Evolutionary conservation across 2,329 filamentous ascomycete species (phyloP).

Genomic region (Cladosporium sp.): DNA sequence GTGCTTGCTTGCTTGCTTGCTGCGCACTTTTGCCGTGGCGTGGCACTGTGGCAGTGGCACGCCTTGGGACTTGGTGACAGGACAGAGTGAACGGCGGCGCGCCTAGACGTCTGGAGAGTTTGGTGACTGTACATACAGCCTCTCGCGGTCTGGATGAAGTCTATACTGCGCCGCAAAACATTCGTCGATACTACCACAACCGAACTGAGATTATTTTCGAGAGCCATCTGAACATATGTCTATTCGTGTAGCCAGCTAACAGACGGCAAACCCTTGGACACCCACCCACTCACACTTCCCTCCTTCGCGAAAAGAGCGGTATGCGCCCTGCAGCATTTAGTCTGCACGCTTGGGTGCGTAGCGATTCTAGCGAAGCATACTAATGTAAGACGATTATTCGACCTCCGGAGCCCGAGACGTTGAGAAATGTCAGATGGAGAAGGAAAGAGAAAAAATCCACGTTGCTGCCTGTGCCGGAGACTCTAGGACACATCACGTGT

Average conservation of each 20-base stretch:
- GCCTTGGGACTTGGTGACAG: neutral
- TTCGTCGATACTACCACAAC: neutral
- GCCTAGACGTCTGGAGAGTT: neutral
- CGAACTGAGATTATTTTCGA: neutral
- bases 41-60: neutral
- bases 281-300: neutral
- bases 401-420: neutral
- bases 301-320: neutral
- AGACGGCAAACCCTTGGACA: neutral
- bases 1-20: neutral
- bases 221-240: neutral
- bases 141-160: neutral
- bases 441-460: neutral
- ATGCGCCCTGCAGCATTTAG: neutral
- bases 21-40: neutral
- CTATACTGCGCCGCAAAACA: neutral
- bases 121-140: neutral
- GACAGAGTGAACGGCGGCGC: neutral
- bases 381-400: neutral
- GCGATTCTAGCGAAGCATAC: slow-evolving; percentile 7
- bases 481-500: neutral
- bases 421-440: neutral
- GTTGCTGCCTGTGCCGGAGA: slow-evolving; percentile 6
- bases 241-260: neutral
- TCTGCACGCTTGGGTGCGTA: neutral